A percentile compares a stretch with the other conserved stretches of the same genome.
Conservation (phyloP, 148 eudicot genomes). For the Rheum nobile region DNA sequence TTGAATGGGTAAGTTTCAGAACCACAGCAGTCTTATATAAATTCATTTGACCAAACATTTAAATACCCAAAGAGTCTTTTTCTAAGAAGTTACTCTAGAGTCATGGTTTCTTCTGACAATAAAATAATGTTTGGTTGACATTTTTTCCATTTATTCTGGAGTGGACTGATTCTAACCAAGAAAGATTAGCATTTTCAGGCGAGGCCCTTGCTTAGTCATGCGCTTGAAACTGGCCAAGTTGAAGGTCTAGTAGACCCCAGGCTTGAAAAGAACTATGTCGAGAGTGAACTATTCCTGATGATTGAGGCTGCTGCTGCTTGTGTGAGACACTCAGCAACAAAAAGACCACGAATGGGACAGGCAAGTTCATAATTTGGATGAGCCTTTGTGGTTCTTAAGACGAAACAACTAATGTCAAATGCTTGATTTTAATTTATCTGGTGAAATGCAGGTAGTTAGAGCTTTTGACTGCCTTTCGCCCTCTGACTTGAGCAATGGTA, state of each 20-base stretch:
- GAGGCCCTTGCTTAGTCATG: conserved; percentile 70
- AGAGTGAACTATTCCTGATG: conserved; percentile 66
- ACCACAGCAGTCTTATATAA: not conserved
- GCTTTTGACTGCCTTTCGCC: conserved; percentile 52
- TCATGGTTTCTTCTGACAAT: too few species aligned
- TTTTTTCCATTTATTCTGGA: not conserved
- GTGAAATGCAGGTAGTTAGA: conserved; percentile 55
- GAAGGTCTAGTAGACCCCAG: conserved; percentile 66
- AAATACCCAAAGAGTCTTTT: not conserved
- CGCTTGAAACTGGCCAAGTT: conserved; percentile 52
- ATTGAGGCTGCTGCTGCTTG: conserved; percentile 96
- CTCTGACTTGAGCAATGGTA: conserved; percentile 66
- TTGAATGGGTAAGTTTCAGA: conserved; percentile 12
- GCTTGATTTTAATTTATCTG: not conserved
- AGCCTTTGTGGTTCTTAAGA: not conserved
- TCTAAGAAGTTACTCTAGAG: too few species aligned
- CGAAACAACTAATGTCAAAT: not conserved
- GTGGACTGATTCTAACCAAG: not conserved
- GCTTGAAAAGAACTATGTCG: conserved; percentile 48
- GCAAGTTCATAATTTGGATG: conserved; percentile 37
- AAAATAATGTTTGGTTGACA: not conserved
- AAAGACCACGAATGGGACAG: conserved; percentile 94
- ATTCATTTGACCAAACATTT: not conserved
- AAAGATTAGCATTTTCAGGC: conserved; percentile 31
- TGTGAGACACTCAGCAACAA: conserved; percentile 69